Evolutionary conservation across 2,329 filamentous ascomycete genomes (phyloP).

Genomic region (Cadophora sp.): DNA sequence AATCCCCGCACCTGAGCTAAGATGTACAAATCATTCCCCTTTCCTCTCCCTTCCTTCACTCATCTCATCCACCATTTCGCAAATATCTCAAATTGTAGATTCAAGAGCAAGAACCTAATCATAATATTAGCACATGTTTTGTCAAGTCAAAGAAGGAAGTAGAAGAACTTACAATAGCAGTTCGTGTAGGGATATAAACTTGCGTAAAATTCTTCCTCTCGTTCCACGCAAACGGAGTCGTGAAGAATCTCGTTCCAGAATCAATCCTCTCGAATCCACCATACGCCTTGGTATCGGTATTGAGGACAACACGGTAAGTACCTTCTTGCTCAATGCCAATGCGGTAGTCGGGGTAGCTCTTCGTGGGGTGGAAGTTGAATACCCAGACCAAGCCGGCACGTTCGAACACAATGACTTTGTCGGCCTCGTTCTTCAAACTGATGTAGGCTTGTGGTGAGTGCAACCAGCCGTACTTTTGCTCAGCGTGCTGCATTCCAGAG

Average conservation of each 20-base stretch:
- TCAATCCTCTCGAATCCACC: slow-evolving; percentile 83
- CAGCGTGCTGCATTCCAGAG: slow-evolving; percentile 84
- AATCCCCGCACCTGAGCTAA: not conserved
- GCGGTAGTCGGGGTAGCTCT: slow-evolving; percentile 90
- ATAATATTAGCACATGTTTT: slow-evolving; percentile 22
- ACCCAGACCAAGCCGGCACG: slow-evolving; percentile 88
- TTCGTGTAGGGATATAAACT: slow-evolving; percentile 85
- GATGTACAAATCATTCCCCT: not conserved
- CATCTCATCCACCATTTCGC: not conserved
- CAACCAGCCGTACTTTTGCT: slow-evolving; percentile 92
- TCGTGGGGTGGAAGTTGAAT: slow-evolving; percentile 91
- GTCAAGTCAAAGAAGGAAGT: too few species aligned
- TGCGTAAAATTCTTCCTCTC: slow-evolving; percentile 88
- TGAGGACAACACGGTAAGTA: slow-evolving; percentile 86
- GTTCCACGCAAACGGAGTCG: slow-evolving; percentile 90
- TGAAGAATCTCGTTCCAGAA: slow-evolving; percentile 87
- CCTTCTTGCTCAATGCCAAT: slow-evolving; percentile 86
- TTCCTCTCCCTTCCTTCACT: not conserved
- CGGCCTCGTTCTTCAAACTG: slow-evolving; percentile 88
- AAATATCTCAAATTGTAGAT: slow-evolving; percentile 42
- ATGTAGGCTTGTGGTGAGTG: slow-evolving; percentile 86
- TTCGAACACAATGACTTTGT: slow-evolving; percentile 97
- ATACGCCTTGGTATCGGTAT: slow-evolving; percentile 77
- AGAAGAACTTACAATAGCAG: slow-evolving; percentile 72
- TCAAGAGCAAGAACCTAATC: slow-evolving; percentile 48